These are phyloP conservation scores for Oxyria digyna DNA, from an alignment of 148 eudicot genomes.

Conservation along the genomic window DNA sequence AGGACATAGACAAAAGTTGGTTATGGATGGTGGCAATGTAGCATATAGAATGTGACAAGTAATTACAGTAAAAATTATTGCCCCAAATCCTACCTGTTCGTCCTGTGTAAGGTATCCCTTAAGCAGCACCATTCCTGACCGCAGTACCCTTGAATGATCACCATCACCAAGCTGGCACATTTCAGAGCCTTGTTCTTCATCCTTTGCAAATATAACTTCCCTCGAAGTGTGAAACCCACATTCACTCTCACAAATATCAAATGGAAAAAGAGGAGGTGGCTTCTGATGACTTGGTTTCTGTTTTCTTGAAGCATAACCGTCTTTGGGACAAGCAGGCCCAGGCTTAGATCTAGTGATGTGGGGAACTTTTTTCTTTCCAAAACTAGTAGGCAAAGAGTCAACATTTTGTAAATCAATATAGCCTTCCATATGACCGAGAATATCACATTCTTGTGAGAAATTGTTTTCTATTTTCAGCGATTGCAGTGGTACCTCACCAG, in stretches of 20 bases:
- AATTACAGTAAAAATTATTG: background rate
- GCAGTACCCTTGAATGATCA: conserved; percentile 16
- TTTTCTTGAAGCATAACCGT: background rate
- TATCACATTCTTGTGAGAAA: background rate
- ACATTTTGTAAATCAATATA: background rate
- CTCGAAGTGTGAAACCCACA: background rate
- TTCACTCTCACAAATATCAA: background rate
- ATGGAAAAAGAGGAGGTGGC: background rate
- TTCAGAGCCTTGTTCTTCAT: background rate
- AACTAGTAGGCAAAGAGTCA: background rate
- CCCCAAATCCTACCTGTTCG: conserved; percentile 32
- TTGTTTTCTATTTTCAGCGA: background rate
- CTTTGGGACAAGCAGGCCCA: background rate
- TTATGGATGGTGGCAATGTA: too few relatives aligned
- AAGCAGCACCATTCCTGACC: conserved; percentile 57
- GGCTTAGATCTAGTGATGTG: background rate
- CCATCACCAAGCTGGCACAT: background rate
- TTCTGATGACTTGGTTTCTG: background rate
- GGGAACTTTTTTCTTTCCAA: background rate
- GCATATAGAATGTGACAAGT: background rate
- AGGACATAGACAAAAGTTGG: too few relatives aligned
- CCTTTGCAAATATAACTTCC: background rate
- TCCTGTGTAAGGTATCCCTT: conserved; percentile 25
- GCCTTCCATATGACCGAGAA: background rate
- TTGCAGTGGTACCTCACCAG: background rate